Evolutionary conservation across 1,139 yeast genomes (phyloP).

Genomic region (Lodderomyces oxycetoniae): DNA sequence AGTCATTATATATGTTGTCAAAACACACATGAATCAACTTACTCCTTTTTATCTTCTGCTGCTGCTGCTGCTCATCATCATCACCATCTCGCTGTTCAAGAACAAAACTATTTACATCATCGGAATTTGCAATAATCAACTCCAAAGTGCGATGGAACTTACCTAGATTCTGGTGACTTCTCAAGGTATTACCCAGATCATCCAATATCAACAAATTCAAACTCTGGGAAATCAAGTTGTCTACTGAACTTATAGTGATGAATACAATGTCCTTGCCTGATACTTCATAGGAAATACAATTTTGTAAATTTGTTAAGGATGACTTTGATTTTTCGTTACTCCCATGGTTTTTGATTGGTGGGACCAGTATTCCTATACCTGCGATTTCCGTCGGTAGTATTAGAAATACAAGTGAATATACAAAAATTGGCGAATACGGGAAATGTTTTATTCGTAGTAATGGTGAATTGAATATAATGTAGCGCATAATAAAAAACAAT

Average conservation of each 20-base stretch:
- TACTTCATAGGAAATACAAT: constrained; percentile 40
- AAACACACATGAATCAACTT: constrained; percentile 33
- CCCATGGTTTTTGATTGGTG: neutral
- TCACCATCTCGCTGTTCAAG: constrained; percentile 6
- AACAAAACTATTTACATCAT: neutral
- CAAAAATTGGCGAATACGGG: too few relatives aligned
- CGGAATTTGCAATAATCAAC: constrained; percentile 1
- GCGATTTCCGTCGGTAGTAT: neutral
- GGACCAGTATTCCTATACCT: neutral
- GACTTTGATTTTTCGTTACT: constrained; percentile 14
- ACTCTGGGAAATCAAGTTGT: constrained; percentile 28
- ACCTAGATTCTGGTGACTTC: constrained; percentile 27
- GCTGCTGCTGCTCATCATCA: neutral
- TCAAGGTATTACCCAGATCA: constrained; percentile 31
- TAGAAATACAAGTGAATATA: too few relatives aligned
- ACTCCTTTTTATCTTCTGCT: neutral
- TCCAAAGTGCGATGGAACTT: constrained; percentile 7
- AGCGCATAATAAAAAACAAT: too few relatives aligned
- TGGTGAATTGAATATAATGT: too few relatives aligned
- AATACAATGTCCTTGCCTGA: constrained; percentile 35
- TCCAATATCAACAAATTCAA: constrained; percentile 38
- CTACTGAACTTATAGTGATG: constrained; percentile 31
- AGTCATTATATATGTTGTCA: constrained; percentile 40
- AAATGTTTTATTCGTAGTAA: neutral
- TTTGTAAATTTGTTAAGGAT: constrained; percentile 23